Base-by-base conservation (phyloP, 176 grass and related monocot genomes). In the Bonia amplexicaulis region DNA sequence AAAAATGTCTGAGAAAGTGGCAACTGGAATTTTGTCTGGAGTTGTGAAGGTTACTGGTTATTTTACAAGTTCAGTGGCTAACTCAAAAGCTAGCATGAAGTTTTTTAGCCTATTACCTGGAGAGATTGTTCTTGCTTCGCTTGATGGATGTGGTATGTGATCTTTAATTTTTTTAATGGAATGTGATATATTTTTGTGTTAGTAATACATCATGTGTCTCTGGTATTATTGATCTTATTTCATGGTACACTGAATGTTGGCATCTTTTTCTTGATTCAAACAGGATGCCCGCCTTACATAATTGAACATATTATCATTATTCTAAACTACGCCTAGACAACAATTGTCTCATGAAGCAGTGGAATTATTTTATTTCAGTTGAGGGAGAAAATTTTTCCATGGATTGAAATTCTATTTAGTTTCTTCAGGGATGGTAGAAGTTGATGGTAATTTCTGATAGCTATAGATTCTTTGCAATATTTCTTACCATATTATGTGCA, bases 121-220 rank as follows among this genome's bases (percentile, higher is more conserved):
- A 81, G 94, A 97, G 66, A 92, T 97, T 70, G 81, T 97, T 77
- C 90, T 97, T 90, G 94, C 92, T 85, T 94, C 95, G 5, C 90
- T 97, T 61, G 95, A 94, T 76, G 95, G 95, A 85, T 97, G 94
- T 71, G 88, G 94, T 94, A 90, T 22, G 82, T 76, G 22, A 23
- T 63, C 48, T 74, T 87, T 83, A 60, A 26, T 42, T 23, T 42
- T 11, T 77, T 11, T 46, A 51, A 10, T 22, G 66, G 3, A 33
- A 33, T 33, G 31, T 33, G 31, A 33, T 33, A 1, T 33, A 33
- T 33, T 2, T 33, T 33, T 33, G 31, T 33, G 31, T 33, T 51
- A 12, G 49, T 58, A 16, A 48, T 65, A 22, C 25, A 39, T 54
- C 15, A 64, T 79, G 1, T 73, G 33, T 72, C 23, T 69, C 15